These are phyloP conservation scores for Pugionium dolabratum DNA, from an alignment of 345 rosid species.

Conservation along the genomic window DNA sequence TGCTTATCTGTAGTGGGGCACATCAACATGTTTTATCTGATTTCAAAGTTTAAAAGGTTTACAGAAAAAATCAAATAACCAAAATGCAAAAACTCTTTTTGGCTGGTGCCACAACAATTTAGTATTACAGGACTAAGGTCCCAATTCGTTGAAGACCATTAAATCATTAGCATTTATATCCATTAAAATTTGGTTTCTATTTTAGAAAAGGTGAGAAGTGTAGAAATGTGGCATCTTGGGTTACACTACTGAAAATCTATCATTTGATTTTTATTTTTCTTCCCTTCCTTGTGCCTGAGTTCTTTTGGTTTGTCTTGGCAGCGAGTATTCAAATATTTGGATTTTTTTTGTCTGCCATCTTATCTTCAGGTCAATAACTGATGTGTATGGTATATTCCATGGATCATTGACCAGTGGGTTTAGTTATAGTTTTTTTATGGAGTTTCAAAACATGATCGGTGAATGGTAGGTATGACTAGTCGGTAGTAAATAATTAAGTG, in stretches of 20 bases:
- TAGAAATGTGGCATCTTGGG: slow-evolving; percentile 15
- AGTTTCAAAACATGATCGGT: slow-evolving; percentile 26
- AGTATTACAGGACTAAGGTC: slow-evolving; percentile 53
- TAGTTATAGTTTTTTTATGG: slow-evolving; percentile 1
- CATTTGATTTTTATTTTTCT: slow-evolving; percentile 10
- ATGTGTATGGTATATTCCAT: slow-evolving; percentile 16
- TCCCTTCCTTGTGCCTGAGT: neutral
- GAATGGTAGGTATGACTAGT: slow-evolving; percentile 34
- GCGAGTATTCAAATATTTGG: neutral
- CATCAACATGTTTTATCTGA: slow-evolving; percentile 63
- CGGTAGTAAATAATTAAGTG: slow-evolving; percentile 22
- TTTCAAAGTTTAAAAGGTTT: slow-evolving; percentile 1
- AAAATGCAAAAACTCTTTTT: slow-evolving; percentile 25
- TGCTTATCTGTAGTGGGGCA: slow-evolving; percentile 91
- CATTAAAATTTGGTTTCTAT: slow-evolving; percentile 1
- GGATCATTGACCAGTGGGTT: slow-evolving; percentile 27
- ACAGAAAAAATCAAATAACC: slow-evolving; percentile 19
- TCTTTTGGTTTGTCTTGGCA: neutral
- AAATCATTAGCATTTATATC: neutral
- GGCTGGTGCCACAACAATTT: slow-evolving; percentile 39
- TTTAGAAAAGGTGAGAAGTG: neutral
- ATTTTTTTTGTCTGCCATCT: neutral
- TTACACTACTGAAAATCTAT: neutral
- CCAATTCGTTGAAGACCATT: slow-evolving; percentile 36
- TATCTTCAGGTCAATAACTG: slow-evolving; percentile 3